These are phyloP conservation scores for Venturia effusa DNA, from an alignment of 2,329 filamentous ascomycete species.

Conservation along the genomic window DNA sequence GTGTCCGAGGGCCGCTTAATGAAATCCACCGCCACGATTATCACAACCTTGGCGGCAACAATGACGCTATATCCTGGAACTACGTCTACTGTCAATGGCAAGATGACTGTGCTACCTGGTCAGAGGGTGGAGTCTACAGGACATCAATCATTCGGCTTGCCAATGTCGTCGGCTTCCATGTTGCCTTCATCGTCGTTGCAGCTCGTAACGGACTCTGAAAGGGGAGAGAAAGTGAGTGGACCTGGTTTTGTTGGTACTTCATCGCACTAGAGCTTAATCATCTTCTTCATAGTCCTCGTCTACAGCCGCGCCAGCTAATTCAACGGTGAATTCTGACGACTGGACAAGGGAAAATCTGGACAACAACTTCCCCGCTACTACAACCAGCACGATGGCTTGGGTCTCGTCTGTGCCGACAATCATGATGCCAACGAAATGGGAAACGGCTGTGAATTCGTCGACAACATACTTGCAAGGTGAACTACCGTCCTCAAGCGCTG, in stretches of 20 bases:
- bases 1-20: neutral
- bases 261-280: neutral
- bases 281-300: neutral
- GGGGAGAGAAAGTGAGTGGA: neutral
- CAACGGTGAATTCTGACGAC: neutral
- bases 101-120: neutral
- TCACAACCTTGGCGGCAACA: neutral
- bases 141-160: neutral
- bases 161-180: neutral
- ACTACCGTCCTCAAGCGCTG: neutral
- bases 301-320: neutral
- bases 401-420: neutral
- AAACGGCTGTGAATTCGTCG: neutral
- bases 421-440: neutral
- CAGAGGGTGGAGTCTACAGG: neutral
- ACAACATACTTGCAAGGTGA: neutral
- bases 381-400: neutral
- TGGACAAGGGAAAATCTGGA: neutral
- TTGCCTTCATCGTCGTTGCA: neutral
- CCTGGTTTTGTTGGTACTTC: neutral
- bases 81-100: no score
- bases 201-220: neutral
- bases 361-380: neutral
- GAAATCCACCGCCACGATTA: neutral
- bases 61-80: neutral